phyloP scores from a whole-genome alignment of 345 rosid genomes.

The Psidium guajava region DNA sequence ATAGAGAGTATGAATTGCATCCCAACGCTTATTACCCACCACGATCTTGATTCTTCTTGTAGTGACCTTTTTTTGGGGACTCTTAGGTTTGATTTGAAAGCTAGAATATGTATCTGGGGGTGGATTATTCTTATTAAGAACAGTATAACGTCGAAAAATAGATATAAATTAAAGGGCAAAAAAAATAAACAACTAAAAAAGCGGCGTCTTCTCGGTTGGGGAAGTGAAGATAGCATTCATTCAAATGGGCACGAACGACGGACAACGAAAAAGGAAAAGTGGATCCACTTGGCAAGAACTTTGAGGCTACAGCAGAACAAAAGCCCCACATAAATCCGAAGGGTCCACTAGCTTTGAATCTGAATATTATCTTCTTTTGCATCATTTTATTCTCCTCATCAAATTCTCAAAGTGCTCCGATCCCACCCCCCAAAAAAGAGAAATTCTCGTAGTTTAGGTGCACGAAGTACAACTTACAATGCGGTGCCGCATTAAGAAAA shows the following conservation, averaged over 20 bases:
- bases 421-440: no score
- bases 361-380: not conserved
- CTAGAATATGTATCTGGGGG: not conserved
- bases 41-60: accelerated
- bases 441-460: no score
- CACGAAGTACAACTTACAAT: no score
- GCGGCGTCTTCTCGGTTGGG: not conserved
- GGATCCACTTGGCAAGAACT: not conserved
- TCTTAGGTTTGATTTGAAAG: not conserved
- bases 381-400: not conserved
- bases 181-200: not conserved
- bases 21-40: not conserved
- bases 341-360: not conserved
- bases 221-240: not conserved
- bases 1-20: no score
- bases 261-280: not conserved
- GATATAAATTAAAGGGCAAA: not conserved
- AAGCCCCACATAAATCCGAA: not conserved
- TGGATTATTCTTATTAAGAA: not conserved
- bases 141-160: not conserved
- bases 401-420: not conserved
- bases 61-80: not conserved
- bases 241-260: not conserved
- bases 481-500: no score
- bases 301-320: not conserved